Base-by-base conservation (phyloP, 805 yeast genomes). In the Ogataea nitratoaversa region DNA sequence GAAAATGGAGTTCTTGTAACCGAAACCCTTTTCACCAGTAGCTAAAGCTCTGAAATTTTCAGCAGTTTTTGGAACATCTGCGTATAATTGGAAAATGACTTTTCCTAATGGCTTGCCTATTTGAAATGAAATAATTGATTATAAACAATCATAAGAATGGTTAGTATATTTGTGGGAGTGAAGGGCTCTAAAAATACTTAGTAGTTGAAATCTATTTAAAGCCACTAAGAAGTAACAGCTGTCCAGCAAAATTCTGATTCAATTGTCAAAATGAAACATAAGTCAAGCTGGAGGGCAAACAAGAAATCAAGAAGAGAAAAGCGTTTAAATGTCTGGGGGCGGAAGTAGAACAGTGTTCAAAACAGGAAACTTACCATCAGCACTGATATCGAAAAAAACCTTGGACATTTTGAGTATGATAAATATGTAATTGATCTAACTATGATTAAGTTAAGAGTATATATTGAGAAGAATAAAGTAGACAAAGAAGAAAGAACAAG, bases 21-120 rank as follows among this genome's bases (percentile, higher is more conserved):
- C 96, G 59, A 71, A 85, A 47, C 97, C 98, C 78, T 88, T 84
- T 73, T 87, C 96, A 56, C 96, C 96, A 48, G 96, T 83, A 63
- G 84, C 78, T 55, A 83, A 66, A 42, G 89, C 88, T 71, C 85
- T 76, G 76, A 83, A 83, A 68, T 83, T 83, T 66, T 81, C 88
- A 53, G 85, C 74, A 38, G 90, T 83, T 74, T 82, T 82, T 66
- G 91, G 91, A 57, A 85, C 88, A 62, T 86, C 95, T 71, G 80
- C 74, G 84, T 84, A 89, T 66, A 90, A 82, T 70, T 86, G 70
- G 87, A 91, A 93, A 65, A 76, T 73, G 63, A 91, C 72, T 68
- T 78, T 56, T 73, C 83, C 67, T 44, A 63, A 47, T 37, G 66
- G 57, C 49, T 61, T 59, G 45, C 60, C 65, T 50, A 33, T 38